Base-by-base conservation (phyloP, 129 eudicot species). In the Ambrosia trifida region DNA sequence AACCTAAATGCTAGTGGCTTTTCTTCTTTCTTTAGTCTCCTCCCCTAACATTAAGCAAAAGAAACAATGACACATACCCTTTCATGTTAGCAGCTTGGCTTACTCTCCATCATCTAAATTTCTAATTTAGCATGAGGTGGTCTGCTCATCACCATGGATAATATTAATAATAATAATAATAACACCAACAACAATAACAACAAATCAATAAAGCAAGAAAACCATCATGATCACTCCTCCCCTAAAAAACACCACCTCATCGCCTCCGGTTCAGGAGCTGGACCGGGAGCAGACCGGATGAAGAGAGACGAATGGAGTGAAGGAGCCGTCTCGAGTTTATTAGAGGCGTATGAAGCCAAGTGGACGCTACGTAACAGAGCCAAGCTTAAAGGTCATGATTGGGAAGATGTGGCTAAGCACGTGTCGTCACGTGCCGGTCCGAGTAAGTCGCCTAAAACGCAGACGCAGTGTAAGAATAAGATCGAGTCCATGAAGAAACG, bases 301-400 rank as follows among this genome's bases (percentile, higher is more conserved):
- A 93, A 89, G 69, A 75, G 98, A 72, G 98, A 93, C 17, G 98
- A 93, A 44, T 93, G 98, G 98, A 93, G 98, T 35, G 98, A 93
- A 83, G 98, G 98, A 1, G 98, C 98, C 6, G 98, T 93, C 20
- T 79, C 96, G 1, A 65, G 78, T 41, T 85, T 93, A 0, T 81
- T 93, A 38, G 96, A 89, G 73, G 98, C 98, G 20, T 93, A 93
- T 41, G 98, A 93, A 70, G 64, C 89, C 7, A 93, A 93, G 63
- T 93, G 98, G 98, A 36, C 77, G 18, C 87, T 89, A 0, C 44
- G 98, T 7, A 93, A 93, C 53, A 69, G 96, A 18, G 98, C 98
- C 49, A 93, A 93, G 70, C 91, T 93, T 0, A 93, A 93, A 65
- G 98, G 98, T 0, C 98, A 89, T 14, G 98, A 93, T 20, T 93